Evolutionary conservation across 1,284 basidiomycete species (phyloP).

Genomic region (Apiotrichum mycotoxinovorans): DNA sequence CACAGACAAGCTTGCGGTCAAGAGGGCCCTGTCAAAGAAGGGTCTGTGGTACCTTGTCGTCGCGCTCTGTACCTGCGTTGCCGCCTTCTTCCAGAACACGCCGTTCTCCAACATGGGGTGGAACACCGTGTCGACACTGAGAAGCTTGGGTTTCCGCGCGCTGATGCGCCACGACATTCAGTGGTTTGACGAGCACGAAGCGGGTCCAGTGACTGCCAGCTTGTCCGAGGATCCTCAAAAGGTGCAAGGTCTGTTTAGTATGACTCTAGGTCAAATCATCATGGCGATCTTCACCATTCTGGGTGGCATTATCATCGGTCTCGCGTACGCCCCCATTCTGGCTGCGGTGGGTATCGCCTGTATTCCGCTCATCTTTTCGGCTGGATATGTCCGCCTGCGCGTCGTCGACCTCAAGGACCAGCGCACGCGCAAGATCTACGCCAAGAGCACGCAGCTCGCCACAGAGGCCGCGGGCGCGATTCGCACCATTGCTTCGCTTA

Average conservation of each 20-base stretch:
- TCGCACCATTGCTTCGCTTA: constrained; percentile 86
- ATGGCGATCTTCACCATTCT: constrained; percentile 73
- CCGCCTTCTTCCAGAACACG: constrained; percentile 62
- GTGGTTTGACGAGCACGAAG: constrained; percentile 81
- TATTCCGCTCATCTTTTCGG: constrained; percentile 74
- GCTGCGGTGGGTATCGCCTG: constrained; percentile 59
- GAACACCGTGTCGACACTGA: constrained; percentile 63
- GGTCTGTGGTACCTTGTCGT: constrained; percentile 81
- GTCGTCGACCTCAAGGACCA: constrained; percentile 75
- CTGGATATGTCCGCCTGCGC: constrained; percentile 78
- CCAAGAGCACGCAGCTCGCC: constrained; percentile 79
- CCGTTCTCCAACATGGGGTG: constrained; percentile 65
- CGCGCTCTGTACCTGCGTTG: constrained; percentile 62
- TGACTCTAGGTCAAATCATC: constrained; percentile 79
- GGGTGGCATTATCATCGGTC: constrained; percentile 69
- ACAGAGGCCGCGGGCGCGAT: constrained; percentile 85
- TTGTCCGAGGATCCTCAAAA: constrained; percentile 90
- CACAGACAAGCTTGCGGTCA: constrained; percentile 45
- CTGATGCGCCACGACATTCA: constrained; percentile 81
- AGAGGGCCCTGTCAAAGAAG: constrained; percentile 28
- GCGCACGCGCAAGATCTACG: constrained; percentile 78
- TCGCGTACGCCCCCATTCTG: constrained; percentile 59
- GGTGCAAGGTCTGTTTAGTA: constrained; percentile 82
- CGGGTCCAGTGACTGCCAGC: constrained; percentile 74
- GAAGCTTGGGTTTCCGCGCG: constrained; percentile 66